A percentile compares a stretch with the other conserved stretches of the same genome.
Conservation (phyloP, 2,329 filamentous ascomycete species). For the Penicillium sp. region DNA sequence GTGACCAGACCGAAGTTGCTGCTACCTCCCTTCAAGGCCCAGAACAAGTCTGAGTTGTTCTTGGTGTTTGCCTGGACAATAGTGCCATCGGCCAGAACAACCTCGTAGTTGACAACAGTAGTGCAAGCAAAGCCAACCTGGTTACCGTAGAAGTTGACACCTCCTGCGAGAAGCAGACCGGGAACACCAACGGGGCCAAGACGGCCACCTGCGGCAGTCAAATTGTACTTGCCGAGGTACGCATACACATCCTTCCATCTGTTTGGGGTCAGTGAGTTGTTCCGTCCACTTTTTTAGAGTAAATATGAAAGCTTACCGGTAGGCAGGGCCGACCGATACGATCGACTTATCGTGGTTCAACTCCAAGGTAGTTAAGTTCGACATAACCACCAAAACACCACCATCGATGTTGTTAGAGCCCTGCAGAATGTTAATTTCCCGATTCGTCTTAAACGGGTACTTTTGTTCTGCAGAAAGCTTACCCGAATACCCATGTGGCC, state of each 20-base stretch:
- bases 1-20: conserved; percentile 47
- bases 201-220: conserved; percentile 28
- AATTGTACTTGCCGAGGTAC: conserved; percentile 20
- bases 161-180: conserved; percentile 30
- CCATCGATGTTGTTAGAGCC: conserved; percentile 35
- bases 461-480: neutral
- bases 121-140: conserved; percentile 31
- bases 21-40: conserved; percentile 45
- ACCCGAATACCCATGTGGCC: conserved; percentile 38
- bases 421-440: conserved; percentile 12
- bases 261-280: neutral
- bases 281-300: neutral
- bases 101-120: conserved; percentile 31
- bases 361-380: conserved; percentile 28
- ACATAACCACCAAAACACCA: conserved; percentile 37
- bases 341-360: conserved; percentile 29
- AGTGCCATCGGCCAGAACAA: conserved; percentile 41
- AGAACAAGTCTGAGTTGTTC: conserved; percentile 36
- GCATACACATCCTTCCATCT: conserved; percentile 40
- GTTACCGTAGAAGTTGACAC: conserved; percentile 31
- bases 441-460: neutral
- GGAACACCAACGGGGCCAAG: conserved; percentile 31
- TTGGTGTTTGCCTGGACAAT: conserved; percentile 38
- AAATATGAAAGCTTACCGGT: conserved; percentile 19
- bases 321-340: conserved; percentile 30